These are phyloP conservation scores for Yamadazyma oceani DNA, from an alignment of 1,139 yeast genomes.

Conservation along the genomic window DNA sequence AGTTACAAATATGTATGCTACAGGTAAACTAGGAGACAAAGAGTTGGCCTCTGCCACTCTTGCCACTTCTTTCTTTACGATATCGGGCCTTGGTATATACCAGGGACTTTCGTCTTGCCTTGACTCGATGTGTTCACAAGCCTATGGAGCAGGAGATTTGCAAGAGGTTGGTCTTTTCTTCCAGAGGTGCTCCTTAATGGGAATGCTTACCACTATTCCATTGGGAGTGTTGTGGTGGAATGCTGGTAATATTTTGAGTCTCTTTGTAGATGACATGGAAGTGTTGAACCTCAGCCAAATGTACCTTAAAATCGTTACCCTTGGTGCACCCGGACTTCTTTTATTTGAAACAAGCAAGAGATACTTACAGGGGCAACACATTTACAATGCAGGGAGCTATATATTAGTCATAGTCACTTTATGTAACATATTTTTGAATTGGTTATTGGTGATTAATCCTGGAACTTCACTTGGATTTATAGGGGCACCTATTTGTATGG, in stretches of 20 bases:
- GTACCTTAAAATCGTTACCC: conserved; percentile 22
- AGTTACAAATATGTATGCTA: conserved; percentile 44
- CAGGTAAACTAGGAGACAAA: conserved; percentile 43
- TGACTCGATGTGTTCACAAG: conserved; percentile 52
- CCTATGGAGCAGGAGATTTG: conserved; percentile 35
- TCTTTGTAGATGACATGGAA: conserved; percentile 26
- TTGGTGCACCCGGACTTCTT: conserved; percentile 35
- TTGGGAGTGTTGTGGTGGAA: conserved; percentile 39
- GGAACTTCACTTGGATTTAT: conserved; percentile 37
- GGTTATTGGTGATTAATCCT: conserved; percentile 47
- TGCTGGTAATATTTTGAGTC: conserved; percentile 23
- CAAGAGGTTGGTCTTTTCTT: conserved; percentile 34
- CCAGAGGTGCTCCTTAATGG: conserved; percentile 35
- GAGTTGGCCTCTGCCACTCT: conserved; percentile 47
- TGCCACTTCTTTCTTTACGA: conserved; percentile 45
- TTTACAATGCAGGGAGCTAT: conserved; percentile 36
- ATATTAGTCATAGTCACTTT: conserved; percentile 33
- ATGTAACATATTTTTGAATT: conserved; percentile 36
- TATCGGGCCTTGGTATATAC: conserved; percentile 42
- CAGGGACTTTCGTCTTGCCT: conserved; percentile 52
- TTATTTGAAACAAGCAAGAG: conserved; percentile 38
- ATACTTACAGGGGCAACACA: conserved; percentile 37
- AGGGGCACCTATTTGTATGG: conserved; percentile 69
- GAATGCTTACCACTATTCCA: conserved; percentile 29
- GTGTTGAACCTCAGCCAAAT: conserved; percentile 29